Evolutionary conservation across 306 rosid species (phyloP).

Genomic region (Acacia confusa): DNA sequence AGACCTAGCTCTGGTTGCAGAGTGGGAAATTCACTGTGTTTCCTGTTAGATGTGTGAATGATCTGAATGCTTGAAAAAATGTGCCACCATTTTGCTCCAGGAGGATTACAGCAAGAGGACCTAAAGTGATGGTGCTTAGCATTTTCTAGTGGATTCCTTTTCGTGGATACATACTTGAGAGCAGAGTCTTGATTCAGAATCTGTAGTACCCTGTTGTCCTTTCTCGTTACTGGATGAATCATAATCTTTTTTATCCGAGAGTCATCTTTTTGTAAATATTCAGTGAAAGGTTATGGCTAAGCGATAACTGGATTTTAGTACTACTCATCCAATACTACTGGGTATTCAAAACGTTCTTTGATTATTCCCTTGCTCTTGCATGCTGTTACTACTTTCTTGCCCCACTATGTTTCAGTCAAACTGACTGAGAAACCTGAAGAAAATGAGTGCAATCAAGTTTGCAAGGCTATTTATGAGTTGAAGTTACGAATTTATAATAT

Average conservation of each 20-base stretch:
- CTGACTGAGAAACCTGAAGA: no score
- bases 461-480: no score
- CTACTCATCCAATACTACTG: background rate
- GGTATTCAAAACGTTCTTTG: background rate
- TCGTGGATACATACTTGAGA: background rate
- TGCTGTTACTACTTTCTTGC: no score
- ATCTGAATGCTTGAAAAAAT: constrained; percentile 5
- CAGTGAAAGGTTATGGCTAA: background rate
- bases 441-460: no score
- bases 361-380: no score
- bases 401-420: no score
- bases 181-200: constrained; percentile 14
- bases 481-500: no score
- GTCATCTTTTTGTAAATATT: background rate
- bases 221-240: background rate
- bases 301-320: background rate
- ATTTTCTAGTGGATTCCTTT: constrained; percentile 11
- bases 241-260: background rate
- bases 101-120: background rate
- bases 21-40: constrained; percentile 1
- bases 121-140: constrained; percentile 6
- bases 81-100: background rate
- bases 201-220: background rate
- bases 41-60: constrained; percentile 11
- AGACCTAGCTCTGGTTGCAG: constrained; percentile 39